Base-by-base conservation (phyloP, 768 basidiomycete genomes). In the Tremella yokohamensis region DNA sequence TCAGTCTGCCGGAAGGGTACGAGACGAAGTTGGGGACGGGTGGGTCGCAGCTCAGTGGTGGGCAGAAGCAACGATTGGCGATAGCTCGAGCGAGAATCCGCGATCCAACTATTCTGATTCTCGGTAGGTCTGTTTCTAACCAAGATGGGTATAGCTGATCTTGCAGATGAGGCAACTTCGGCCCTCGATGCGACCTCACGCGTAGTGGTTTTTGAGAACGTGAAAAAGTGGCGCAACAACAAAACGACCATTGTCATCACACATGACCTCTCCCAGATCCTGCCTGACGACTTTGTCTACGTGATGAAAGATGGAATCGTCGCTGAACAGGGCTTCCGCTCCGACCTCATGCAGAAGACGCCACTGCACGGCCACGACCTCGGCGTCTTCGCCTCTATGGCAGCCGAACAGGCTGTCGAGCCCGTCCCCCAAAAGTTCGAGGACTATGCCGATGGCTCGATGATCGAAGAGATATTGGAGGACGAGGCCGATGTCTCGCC, bases 221-320 rank as follows among this genome's bases (percentile, higher is more conserved):
- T 85, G 75, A 83, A 82, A 68, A 76, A 77, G 2, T 90, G 87
- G 87, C 81, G 89, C 7, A 70, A 73, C 15, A 87, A 87, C 78
- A 85, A 84, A 66, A 97, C 90, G 3, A 96, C 90, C 6, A 85
- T 93, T 71, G 86, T 93, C 61, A 96, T 97, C 73, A 97, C 94
- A 0, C 94, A 98, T 76, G 96, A 98, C 66, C 84, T 98, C 16
- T 85, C 86, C 1, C 89, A 92, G 64, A 87, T 99, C 62, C 77
- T 78, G 19, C 52, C 78, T 0, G 75, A 79, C 13, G 93, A 97
- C 75, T 97, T 96, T 63, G 89, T 96, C 12, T 96, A 98, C 72
- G 88, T 97, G 2, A 85, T 98, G 80, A 84, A 85, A 64, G 81
- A 84, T 18, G 94, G 93, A 0, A 65, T 73, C 0, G 84, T 96